Evolutionary conservation across 108 stramenopile genomes (phyloP).

Genomic region (Skeletonema menzelii): DNA sequence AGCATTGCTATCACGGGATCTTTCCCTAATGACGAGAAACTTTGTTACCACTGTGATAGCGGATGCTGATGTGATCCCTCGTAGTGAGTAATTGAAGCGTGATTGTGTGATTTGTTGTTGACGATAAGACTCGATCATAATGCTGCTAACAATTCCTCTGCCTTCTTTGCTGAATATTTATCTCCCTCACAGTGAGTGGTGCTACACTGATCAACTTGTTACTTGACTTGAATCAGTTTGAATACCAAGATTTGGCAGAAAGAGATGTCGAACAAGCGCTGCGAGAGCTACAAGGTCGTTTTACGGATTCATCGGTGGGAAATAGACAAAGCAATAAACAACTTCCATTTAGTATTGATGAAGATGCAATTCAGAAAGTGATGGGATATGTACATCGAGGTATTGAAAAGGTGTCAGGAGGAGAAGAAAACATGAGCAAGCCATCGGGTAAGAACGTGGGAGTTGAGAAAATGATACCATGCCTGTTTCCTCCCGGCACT

Average conservation of each 20-base stretch:
- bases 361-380: constrained; percentile 40
- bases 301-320: not conserved
- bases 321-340: constrained; percentile 14
- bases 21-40: constrained; percentile 56
- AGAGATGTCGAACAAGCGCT: constrained; percentile 65
- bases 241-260: constrained; percentile 57
- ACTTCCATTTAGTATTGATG: constrained; percentile 23
- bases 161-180: not conserved
- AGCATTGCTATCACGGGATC: constrained; percentile 59
- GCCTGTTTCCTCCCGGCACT: constrained; percentile 61
- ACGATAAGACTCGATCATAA: not conserved
- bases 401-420: constrained; percentile 18
- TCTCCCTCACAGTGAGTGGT: constrained; percentile 36
- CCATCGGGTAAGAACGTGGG: not conserved
- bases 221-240: constrained; percentile 56
- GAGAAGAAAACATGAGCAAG: not conserved
- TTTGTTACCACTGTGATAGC: constrained; percentile 72
- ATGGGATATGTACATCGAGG: constrained; percentile 43
- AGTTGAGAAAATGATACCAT: constrained; percentile 36
- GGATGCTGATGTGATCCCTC: constrained; percentile 76
- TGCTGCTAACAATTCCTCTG: not conserved
- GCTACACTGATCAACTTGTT: constrained; percentile 64
- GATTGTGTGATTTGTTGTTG: not conserved
- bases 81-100: constrained; percentile 13
- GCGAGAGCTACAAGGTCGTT: constrained; percentile 43